A percentile compares a stretch with the other conserved stretches of the same genome.
Evolutionary conservation across 768 basidiomycete genomes (phyloP).

Genomic region (Trametes punicea): DNA sequence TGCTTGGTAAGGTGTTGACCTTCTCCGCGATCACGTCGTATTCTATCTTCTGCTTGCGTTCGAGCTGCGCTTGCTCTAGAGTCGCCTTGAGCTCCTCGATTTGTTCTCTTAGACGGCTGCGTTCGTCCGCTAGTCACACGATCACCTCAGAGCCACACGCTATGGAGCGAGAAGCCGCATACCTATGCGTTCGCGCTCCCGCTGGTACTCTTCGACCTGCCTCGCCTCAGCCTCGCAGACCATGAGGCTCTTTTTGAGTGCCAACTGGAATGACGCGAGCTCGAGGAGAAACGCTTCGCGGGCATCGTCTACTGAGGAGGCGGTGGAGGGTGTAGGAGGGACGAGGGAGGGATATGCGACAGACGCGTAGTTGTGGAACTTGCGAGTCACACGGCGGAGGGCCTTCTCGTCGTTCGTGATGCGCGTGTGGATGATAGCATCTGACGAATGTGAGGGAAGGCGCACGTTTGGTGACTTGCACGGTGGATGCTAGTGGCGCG

Average conservation of each 20-base stretch:
- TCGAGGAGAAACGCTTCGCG: constrained; percentile 78
- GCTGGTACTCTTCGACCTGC: constrained; percentile 82
- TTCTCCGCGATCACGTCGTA: constrained; percentile 84
- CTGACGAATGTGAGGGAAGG: constrained; percentile 36
- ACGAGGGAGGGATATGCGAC: constrained; percentile 47
- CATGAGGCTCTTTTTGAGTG: constrained; percentile 75
- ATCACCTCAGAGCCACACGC: constrained; percentile 5
- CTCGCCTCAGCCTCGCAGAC: constrained; percentile 83
- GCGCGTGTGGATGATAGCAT: constrained; percentile 75
- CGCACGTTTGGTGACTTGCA: background rate
- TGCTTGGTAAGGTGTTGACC: constrained; percentile 70
- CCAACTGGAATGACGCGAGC: constrained; percentile 69
- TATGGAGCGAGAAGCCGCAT: constrained; percentile 26
- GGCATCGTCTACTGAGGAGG: constrained; percentile 57
- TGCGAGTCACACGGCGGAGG: constrained; percentile 74
- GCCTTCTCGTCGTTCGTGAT: constrained; percentile 82
- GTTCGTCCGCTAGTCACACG: constrained; percentile 58
- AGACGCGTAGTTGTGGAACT: constrained; percentile 71
- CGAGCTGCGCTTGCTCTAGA: constrained; percentile 74
- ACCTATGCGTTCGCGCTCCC: constrained; percentile 72
- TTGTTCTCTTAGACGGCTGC: constrained; percentile 59
- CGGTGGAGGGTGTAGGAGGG: constrained; percentile 26
- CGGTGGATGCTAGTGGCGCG: background rate
- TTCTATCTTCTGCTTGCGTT: constrained; percentile 77
- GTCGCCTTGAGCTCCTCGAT: constrained; percentile 76